Evolutionary conservation across 257 asterid genomes (phyloP).

Genomic region (Eustoma russellianum): DNA sequence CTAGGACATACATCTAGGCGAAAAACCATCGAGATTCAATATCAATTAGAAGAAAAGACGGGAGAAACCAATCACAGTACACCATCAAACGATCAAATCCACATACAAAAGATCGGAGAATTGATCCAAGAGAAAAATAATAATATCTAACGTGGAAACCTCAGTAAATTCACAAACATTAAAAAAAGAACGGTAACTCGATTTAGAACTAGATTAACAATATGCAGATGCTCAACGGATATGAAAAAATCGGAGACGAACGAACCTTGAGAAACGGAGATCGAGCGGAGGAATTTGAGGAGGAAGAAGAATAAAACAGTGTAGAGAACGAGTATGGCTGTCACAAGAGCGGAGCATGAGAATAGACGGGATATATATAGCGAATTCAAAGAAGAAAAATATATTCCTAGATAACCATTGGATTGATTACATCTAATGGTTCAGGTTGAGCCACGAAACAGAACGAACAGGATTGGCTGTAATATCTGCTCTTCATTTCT

Average conservation of each 20-base stretch:
- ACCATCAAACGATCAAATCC: too few species aligned
- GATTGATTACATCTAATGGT: neutral
- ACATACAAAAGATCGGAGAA: too few species aligned
- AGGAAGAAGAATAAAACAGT: neutral
- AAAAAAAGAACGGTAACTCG: neutral
- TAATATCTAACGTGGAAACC: too few species aligned
- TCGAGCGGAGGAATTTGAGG: neutral
- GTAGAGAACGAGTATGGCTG: conserved; percentile 18
- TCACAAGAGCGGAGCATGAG: conserved; percentile 35
- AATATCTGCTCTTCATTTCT: neutral
- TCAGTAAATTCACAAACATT: too few species aligned
- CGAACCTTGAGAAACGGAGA: conserved; percentile 26
- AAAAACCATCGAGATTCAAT: too few species aligned
- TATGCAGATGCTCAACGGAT: neutral
- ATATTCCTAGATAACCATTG: conserved; percentile 1
- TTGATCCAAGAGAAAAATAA: too few species aligned
- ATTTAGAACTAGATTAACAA: too few species aligned
- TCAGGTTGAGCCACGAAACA: too few species aligned
- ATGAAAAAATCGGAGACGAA: neutral
- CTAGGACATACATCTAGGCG: too few species aligned
- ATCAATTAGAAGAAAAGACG: too few species aligned
- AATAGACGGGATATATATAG: neutral
- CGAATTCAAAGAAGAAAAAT: neutral
- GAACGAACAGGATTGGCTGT: neutral
- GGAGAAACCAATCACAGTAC: too few species aligned